These are phyloP conservation scores for Stereocaulon alpinum DNA, from an alignment of 495 filamentous ascomycete genomes.

Conservation along the genomic window DNA sequence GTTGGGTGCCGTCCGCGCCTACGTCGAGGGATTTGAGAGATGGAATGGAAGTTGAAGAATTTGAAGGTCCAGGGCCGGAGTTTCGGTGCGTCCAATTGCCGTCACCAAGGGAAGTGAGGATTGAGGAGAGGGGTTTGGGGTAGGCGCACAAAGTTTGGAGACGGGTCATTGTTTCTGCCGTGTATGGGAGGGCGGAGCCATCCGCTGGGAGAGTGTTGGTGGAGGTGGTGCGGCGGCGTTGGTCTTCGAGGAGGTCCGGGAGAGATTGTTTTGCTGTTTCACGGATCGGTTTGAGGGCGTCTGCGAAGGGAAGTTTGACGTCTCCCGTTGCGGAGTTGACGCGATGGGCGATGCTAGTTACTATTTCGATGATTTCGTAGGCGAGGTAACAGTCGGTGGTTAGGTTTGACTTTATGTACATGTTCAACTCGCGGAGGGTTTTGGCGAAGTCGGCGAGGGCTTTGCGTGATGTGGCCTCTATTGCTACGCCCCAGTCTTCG, in stretches of 20 bases:
- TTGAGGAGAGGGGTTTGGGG: conserved; percentile 73
- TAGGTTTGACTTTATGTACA: conserved; percentile 75
- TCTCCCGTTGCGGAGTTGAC: conserved; percentile 77
- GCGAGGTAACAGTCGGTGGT: conserved; percentile 91
- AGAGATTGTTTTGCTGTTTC: conserved; percentile 87
- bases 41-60: conserved; percentile 53
- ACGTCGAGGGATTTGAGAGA: conserved; percentile 73
- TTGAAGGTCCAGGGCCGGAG: conserved; percentile 33
- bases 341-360: conserved; percentile 66
- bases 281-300: conserved; percentile 77
- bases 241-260: conserved; percentile 76
- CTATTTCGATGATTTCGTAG: conserved; percentile 91
- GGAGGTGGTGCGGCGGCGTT: conserved; percentile 52
- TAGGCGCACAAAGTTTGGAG: conserved; percentile 81
- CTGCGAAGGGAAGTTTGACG: conserved; percentile 69
- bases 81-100: conserved; percentile 65
- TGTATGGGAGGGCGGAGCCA: conserved; percentile 66
- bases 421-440: conserved; percentile 80
- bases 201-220: conserved; percentile 64
- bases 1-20: conserved; percentile 74
- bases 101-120: conserved; percentile 85
- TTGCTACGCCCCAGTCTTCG: conserved; percentile 69
- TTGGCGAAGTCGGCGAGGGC: conserved; percentile 72
- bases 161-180: conserved; percentile 76
- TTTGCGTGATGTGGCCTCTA: conserved; percentile 63